Conservation (phyloP, 2,329 filamentous ascomycete species). For the Pleomassaria siparia region DNA sequence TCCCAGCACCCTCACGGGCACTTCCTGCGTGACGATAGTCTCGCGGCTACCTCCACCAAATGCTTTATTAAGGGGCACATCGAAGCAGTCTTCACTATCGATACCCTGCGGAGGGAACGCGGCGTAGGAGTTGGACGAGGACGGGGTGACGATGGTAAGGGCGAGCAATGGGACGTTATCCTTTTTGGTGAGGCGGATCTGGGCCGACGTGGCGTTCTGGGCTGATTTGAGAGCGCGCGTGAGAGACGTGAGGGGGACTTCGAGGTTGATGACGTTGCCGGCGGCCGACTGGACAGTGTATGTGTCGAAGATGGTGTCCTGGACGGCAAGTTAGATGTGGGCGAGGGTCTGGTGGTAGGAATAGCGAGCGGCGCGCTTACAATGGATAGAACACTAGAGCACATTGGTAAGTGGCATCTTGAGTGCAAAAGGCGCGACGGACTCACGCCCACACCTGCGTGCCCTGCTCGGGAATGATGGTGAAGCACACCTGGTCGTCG, state of each 20-base stretch:
- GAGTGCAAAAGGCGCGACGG: constrained; percentile 15
- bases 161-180: constrained; percentile 83
- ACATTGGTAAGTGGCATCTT: constrained; percentile 20
- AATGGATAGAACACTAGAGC: constrained; percentile 43
- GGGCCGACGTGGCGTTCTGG: constrained; percentile 75
- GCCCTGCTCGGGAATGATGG: constrained; percentile 90
- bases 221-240: constrained; percentile 92
- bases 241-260: constrained; percentile 84
- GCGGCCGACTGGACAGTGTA: constrained; percentile 87
- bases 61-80: constrained; percentile 25
- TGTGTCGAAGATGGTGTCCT: constrained; percentile 86
- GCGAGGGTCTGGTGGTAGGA: background rate
- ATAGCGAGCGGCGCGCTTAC: constrained; percentile 38
- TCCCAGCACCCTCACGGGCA: constrained; percentile 88
- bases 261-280: constrained; percentile 91
- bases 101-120: constrained; percentile 31
- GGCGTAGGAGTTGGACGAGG: constrained; percentile 53
- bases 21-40: constrained; percentile 91
- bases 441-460: constrained; percentile 95
- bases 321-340: constrained; percentile 30
- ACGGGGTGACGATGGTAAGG: constrained; percentile 81
- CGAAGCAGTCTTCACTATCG: constrained; percentile 27
- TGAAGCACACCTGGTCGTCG: constrained; percentile 86
- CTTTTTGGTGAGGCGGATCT: constrained; percentile 89
- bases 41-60: constrained; percentile 66